Conservation (phyloP, 768 basidiomycete species). For the Hemileccinum rubropunctum region DNA sequence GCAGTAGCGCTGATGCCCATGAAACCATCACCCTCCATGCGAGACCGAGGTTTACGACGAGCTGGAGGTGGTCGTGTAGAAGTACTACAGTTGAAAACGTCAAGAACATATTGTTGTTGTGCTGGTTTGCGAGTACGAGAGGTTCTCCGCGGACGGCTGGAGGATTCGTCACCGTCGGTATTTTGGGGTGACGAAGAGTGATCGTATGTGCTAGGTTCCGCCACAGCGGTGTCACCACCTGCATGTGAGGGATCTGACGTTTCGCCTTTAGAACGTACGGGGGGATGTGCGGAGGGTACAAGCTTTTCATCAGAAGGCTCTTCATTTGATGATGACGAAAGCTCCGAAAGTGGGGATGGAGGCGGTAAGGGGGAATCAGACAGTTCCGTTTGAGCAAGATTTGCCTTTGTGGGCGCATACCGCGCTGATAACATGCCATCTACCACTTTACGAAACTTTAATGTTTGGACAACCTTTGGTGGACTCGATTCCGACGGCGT, state of each 20-base stretch:
- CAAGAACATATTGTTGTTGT: conserved; percentile 32
- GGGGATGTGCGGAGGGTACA: not conserved
- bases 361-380: conserved; percentile 2
- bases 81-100: conserved; percentile 36
- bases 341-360: conserved; percentile 23
- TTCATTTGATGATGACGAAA: conserved; percentile 22
- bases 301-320: conserved; percentile 6
- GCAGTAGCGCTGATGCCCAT: conserved; percentile 68
- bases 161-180: not conserved
- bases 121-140: conserved; percentile 47
- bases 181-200: conserved; percentile 16
- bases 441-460: conserved; percentile 41
- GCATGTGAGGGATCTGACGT: not conserved
- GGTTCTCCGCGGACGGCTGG: conserved; percentile 42
- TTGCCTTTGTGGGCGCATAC: conserved; percentile 22
- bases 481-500: conserved; percentile 15
- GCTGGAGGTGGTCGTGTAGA: conserved; percentile 31
- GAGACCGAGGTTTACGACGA: conserved; percentile 44
- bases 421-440: conserved; percentile 34
- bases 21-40: conserved; percentile 44
- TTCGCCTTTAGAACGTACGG: not conserved
- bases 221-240: conserved; percentile 11
- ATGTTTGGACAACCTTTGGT: conserved; percentile 23
- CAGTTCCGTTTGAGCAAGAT: conserved; percentile 3
- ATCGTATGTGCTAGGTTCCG: not conserved